Base-by-base conservation (phyloP, 108 stramenopile species). In the Nitzschia putrida region DNA sequence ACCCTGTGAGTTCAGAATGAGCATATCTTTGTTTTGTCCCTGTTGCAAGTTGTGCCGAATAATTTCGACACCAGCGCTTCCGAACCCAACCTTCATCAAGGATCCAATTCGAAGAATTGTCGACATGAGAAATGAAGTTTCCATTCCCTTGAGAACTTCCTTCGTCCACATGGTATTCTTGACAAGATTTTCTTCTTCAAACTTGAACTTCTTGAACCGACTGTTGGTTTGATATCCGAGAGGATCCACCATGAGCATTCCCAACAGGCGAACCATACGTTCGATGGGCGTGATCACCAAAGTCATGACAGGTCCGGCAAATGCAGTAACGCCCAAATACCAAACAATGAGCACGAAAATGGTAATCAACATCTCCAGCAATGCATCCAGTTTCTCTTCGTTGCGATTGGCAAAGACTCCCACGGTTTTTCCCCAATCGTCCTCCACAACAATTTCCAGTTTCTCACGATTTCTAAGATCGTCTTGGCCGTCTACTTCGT, bases 1-100 rank as follows among this genome's bases (percentile, higher is more conserved):
- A 66, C 95, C 95, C 25, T 88, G 74, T 10, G 76, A 78, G 43
- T 80, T 85, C 25, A 91, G 64, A 50, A 93, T 68, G 39, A 94
- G 60, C 41, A 79, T 80, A 57, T 94, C 83, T 53, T 84, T 90
- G 21, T 74, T 77, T 9, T 85, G 71, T 6, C 85, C 80, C 52
- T 84, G 81, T 55, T 86, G 82, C 29, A 98, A 77, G 68, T 94
- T 95, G 64, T 90, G 78, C 8, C 94, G 78, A 51, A 98, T 97
- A 54, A 98, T 96, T 64, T 94, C 88, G 12, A 85, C 94, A 8
- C 97, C 97, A 37, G 96, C 97, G 64, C 90, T 90, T 25, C 97
- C 97, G 70, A 97, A 98, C 22, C 96, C 97, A 59, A 98, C 93
- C 64, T 93, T 91, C 92, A 98, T 87, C 63, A 98, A 75, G 14